Evolutionary conservation across 805 yeast genomes (phyloP).

Genomic region (Wickerhamomyces bovis): DNA sequence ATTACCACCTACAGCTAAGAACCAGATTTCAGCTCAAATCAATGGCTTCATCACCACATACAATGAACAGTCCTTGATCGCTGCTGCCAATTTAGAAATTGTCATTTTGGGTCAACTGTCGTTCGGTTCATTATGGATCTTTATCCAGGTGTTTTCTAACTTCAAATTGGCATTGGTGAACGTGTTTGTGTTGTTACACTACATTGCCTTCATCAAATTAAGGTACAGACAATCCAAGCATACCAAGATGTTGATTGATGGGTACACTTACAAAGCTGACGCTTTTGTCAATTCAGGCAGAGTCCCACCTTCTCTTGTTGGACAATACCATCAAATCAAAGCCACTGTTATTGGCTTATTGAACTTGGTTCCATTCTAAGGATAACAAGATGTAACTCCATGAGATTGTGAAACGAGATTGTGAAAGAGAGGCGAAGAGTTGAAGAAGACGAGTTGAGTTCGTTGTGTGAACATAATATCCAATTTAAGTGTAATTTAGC

Average conservation of each 20-base stretch:
- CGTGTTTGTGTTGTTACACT: constrained; percentile 36
- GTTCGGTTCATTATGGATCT: constrained; percentile 37
- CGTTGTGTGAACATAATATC: neutral
- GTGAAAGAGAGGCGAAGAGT: neutral
- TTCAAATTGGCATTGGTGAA: constrained; percentile 26
- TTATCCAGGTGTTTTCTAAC: constrained; percentile 27
- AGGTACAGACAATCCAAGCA: constrained; percentile 53
- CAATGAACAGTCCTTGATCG: constrained; percentile 36
- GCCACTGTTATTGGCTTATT: constrained; percentile 7
- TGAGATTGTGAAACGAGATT: neutral
- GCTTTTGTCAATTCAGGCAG: constrained; percentile 29
- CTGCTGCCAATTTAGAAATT: constrained; percentile 45
- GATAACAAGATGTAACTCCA: neutral
- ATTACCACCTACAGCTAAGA: constrained; percentile 18
- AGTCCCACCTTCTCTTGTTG: constrained; percentile 28
- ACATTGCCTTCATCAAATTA: constrained; percentile 50
- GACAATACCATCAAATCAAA: constrained; percentile 14
- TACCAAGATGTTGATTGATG: constrained; percentile 43
- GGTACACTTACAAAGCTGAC: constrained; percentile 38
- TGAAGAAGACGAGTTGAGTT: neutral
- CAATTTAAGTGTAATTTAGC: neutral
- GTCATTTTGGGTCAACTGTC: constrained; percentile 33
- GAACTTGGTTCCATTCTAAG: constrained; percentile 7
- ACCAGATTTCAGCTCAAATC: constrained; percentile 26
- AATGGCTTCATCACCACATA: constrained; percentile 30